Evolutionary conservation across 345 rosid species (phyloP).

Genomic region (Camelina neglecta): DNA sequence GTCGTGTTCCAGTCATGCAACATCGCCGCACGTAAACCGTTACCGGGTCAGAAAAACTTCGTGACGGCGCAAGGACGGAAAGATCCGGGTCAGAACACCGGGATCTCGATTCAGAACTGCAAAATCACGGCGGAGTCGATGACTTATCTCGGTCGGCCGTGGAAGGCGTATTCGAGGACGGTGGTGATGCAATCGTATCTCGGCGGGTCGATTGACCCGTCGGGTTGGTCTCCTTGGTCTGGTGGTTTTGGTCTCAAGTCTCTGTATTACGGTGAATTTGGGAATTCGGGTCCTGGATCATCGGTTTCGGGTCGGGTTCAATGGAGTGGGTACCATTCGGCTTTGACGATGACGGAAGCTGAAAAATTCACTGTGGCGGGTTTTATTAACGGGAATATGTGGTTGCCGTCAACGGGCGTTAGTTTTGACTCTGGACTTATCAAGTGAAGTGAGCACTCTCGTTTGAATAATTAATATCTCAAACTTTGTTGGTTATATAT

Average conservation of each 20-base stretch:
- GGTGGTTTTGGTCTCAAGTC: slow-evolving; percentile 47
- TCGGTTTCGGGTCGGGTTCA: slow-evolving; percentile 52
- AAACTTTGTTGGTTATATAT: background rate
- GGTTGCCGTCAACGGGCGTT: slow-evolving; percentile 48
- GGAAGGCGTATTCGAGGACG: slow-evolving; percentile 67
- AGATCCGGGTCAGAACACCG: slow-evolving; percentile 59
- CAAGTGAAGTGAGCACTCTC: slow-evolving; percentile 23
- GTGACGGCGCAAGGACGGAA: slow-evolving; percentile 73
- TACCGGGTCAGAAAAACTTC: slow-evolving; percentile 54
- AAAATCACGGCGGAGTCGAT: slow-evolving; percentile 51
- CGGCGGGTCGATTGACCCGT: slow-evolving; percentile 54
- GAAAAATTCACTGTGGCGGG: slow-evolving; percentile 36
- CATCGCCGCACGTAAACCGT: slow-evolving; percentile 53
- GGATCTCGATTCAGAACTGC: slow-evolving; percentile 60
- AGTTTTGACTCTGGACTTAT: slow-evolving; percentile 47
- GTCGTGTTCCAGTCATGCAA: slow-evolving; percentile 65
- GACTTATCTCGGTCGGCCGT: slow-evolving; percentile 72
- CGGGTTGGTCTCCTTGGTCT: slow-evolving; percentile 61
- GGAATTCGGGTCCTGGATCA: slow-evolving; percentile 58
- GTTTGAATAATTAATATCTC: background rate
- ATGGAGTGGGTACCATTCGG: slow-evolving; percentile 55
- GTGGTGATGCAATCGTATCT: slow-evolving; percentile 60
- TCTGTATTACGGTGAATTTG: slow-evolving; percentile 54
- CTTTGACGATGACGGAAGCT: slow-evolving; percentile 40
- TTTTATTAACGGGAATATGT: slow-evolving; percentile 39